phyloP scores from a whole-genome alignment of 257 asterid species.

The Hygrophila difformis region DNA sequence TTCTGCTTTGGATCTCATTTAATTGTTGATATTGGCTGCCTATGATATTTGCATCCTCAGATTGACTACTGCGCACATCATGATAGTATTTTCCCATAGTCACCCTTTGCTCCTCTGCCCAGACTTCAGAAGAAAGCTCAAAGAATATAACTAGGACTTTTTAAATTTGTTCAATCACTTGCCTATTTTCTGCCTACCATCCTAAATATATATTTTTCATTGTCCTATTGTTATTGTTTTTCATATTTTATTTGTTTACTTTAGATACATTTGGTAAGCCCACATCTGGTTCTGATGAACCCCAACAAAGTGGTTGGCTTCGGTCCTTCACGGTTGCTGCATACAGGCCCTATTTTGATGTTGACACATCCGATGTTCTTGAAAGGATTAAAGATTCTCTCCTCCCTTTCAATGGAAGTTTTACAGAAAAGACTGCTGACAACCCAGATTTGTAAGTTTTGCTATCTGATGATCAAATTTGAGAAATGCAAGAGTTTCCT shows the following conservation, averaged over 20 bases:
- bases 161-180: slow-evolving; percentile 3
- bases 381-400: slow-evolving; percentile 91
- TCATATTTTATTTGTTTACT: slow-evolving; percentile 15
- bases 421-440: slow-evolving; percentile 73
- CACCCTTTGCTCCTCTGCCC: too few relatives aligned
- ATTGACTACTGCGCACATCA: too few relatives aligned
- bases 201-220: too few relatives aligned
- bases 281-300: slow-evolving; percentile 57
- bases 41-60: background rate
- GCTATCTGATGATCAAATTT: slow-evolving; percentile 3
- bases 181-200: background rate
- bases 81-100: too few relatives aligned
- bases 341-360: slow-evolving; percentile 92
- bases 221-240: background rate
- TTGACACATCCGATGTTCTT: slow-evolving; percentile 87
- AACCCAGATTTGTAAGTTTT: slow-evolving; percentile 83
- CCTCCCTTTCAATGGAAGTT: slow-evolving; percentile 79
- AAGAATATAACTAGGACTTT: background rate
- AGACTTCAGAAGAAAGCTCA: background rate
- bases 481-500: slow-evolving; percentile 1
- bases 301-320: slow-evolving; percentile 86
- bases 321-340: slow-evolving; percentile 76
- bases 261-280: slow-evolving; percentile 86
- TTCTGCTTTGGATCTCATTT: background rate
- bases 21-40: background rate